Base-by-base conservation (phyloP, 495 filamentous ascomycete genomes). In the Tuber brumale region DNA sequence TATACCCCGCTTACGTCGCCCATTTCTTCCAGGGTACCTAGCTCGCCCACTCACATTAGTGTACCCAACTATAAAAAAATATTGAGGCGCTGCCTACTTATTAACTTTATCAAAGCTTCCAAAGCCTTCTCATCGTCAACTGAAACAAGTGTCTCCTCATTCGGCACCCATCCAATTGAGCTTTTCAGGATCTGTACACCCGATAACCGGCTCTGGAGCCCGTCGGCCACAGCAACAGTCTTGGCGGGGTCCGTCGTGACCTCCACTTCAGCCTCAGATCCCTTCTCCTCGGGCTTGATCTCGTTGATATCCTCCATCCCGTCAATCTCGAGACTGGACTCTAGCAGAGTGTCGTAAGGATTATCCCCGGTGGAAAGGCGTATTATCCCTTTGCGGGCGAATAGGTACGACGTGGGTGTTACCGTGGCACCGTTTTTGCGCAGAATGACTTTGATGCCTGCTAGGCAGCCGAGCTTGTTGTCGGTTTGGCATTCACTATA, bases 101-200 rank as follows among this genome's bases (percentile, higher is more conserved):
- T 84, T 75, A 91, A 84, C 43, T 87, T 88, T 45, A 88, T 83
- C 41, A 93, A 86, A 1, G 85, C 84, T 69, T 83, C 80, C 10
- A 89, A 85, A 66, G 86, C 85, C 75, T 89, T 78, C 18, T 76
- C 81, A 44, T 85, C 82, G 48, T 87, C 85, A 61, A 92, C 76
- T 7, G 85, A 83, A 23, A 92, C 89, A 84, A 89, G 88, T 0
- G 91, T 94, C 72, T 97, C 95, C 74, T 89, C 87, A 74, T 94
- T 96, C 0, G 94, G 88, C 74, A 91, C 88, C 93, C 93, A 97
- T 70, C 97, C 87, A 44, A 98, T 95, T 70, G 94, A 92, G 43
- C 88, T 88, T 76, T 86, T 90, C 72, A 91, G 84, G 41, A 95
- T 87, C 71, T 89, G 88, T 74, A 97, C 83, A 0, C 86, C 87